Conservation (phyloP, 139 green algal genomes). For the Chlorella sp. region DNA sequence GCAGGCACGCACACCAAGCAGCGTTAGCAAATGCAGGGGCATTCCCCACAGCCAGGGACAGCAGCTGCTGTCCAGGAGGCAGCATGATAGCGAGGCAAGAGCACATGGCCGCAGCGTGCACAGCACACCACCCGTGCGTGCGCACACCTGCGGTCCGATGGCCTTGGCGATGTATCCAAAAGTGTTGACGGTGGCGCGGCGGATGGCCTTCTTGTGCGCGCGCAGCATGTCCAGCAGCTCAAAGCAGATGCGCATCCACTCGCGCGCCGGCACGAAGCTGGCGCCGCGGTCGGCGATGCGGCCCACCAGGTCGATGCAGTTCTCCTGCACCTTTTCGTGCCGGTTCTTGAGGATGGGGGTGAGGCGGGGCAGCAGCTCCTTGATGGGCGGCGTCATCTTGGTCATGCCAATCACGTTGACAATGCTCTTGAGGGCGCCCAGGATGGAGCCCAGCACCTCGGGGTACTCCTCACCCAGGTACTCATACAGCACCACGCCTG, state of each 20-base stretch:
- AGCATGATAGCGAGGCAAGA: no score
- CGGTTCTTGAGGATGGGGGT: slow-evolving; percentile 98
- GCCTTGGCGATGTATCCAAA: slow-evolving; percentile 99
- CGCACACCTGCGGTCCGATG: slow-evolving; percentile 72
- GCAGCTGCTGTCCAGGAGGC: no score
- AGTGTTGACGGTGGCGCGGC: slow-evolving; percentile 95
- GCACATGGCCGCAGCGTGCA: no score
- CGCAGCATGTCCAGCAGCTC: slow-evolving; percentile 99
- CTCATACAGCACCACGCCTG: slow-evolving; percentile 93
- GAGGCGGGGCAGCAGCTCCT: slow-evolving; percentile 96
- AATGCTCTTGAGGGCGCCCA: slow-evolving; percentile 93
- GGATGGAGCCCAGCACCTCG: slow-evolving; percentile 96
- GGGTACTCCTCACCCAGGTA: slow-evolving; percentile 97
- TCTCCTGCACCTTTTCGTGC: slow-evolving; percentile 92
- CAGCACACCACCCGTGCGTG: no score
- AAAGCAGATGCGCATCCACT: slow-evolving; percentile 99
- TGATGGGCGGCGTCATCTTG: slow-evolving; percentile 97
- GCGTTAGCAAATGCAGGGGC: no score
- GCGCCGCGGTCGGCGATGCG: slow-evolving; percentile 84
- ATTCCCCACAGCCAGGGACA: no score
- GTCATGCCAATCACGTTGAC: slow-evolving; percentile 97
- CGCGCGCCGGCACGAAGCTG: slow-evolving; percentile 85
- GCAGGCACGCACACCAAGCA: no score
- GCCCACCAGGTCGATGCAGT: slow-evolving; percentile 96
- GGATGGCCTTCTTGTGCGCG: slow-evolving; percentile 92